These are phyloP conservation scores for Fusarium setosum DNA, from an alignment of 2,329 filamentous ascomycete species.

Conservation along the genomic window DNA sequence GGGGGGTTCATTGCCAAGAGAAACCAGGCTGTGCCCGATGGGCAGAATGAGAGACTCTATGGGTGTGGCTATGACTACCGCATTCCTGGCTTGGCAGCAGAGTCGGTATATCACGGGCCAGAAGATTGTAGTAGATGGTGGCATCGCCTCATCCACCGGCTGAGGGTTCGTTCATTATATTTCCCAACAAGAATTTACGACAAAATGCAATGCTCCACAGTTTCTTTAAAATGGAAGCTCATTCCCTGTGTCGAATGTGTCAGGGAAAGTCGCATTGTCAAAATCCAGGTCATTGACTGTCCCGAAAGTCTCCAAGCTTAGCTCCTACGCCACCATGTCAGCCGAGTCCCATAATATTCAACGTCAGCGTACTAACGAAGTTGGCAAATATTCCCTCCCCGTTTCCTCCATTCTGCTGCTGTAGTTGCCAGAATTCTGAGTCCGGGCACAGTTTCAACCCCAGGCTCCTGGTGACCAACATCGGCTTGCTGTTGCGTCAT, in stretches of 20 bases:
- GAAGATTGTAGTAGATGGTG: not conserved
- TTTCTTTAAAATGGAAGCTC: too few relatives aligned
- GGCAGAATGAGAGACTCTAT: conserved; percentile 40
- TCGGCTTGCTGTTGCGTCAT: too few relatives aligned
- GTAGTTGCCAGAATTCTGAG: too few relatives aligned
- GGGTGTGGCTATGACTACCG: not conserved
- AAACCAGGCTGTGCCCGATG: conserved; percentile 34
- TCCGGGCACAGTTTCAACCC: too few relatives aligned
- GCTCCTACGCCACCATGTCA: not conserved
- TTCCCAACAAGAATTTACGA: not conserved
- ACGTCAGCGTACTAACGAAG: too few relatives aligned
- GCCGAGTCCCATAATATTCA: not conserved
- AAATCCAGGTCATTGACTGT: not conserved
- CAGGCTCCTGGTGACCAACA: too few relatives aligned
- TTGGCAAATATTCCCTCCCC: too few relatives aligned
- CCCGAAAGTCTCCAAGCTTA: not conserved
- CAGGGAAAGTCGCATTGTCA: not conserved
- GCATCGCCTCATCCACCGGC: not conserved
- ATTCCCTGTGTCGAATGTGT: too few relatives aligned
- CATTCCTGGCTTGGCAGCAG: not conserved
- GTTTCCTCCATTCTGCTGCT: too few relatives aligned
- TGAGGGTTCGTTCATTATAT: not conserved
- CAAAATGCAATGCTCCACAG: too few relatives aligned
- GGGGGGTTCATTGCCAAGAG: not conserved
- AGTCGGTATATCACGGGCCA: not conserved